A percentile compares a stretch with the other conserved stretches of the same genome.
Evolutionary conservation across 1,284 basidiomycete genomes (phyloP).

Genomic region (Coniferiporia sulphurascens): DNA sequence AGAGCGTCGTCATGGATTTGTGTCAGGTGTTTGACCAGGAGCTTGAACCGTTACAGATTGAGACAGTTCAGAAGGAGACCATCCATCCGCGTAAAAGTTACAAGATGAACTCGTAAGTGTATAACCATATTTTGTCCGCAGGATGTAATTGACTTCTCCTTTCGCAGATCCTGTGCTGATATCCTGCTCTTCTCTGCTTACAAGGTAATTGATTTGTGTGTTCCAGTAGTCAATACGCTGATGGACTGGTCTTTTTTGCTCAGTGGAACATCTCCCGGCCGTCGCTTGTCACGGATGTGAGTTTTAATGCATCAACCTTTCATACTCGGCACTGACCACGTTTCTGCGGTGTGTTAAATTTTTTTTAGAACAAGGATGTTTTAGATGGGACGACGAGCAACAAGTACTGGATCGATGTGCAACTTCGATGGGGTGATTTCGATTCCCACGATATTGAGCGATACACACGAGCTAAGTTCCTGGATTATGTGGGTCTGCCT

Average conservation of each 20-base stretch:
- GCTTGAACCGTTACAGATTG: conserved; percentile 95
- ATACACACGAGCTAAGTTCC: conserved; percentile 96
- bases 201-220: conserved; percentile 46
- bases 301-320: conserved; percentile 26
- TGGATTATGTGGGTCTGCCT: conserved; percentile 68
- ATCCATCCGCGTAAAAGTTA: conserved; percentile 99
- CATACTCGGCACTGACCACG: background rate
- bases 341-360: conserved; percentile 1
- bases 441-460: conserved; percentile 98
- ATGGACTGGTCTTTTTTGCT: conserved; percentile 8
- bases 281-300: conserved; percentile 89
- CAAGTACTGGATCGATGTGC: conserved; percentile 99
- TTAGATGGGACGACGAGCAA: conserved; percentile 96
- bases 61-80: conserved; percentile 99
- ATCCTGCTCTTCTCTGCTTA: conserved; percentile 96
- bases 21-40: conserved; percentile 99
- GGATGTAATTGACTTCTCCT: conserved; percentile 2
- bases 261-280: conserved; percentile 97
- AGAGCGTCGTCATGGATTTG: conserved; percentile 96
- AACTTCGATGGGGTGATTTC: conserved; percentile 98
- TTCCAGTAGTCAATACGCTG: background rate
- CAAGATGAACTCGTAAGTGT: conserved; percentile 94
- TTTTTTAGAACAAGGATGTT: conserved; percentile 78
- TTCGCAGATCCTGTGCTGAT: conserved; percentile 73
- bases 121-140: background rate